Conservation (phyloP, 768 basidiomycete species). For the Tylopilus rubrobrunneus region DNA sequence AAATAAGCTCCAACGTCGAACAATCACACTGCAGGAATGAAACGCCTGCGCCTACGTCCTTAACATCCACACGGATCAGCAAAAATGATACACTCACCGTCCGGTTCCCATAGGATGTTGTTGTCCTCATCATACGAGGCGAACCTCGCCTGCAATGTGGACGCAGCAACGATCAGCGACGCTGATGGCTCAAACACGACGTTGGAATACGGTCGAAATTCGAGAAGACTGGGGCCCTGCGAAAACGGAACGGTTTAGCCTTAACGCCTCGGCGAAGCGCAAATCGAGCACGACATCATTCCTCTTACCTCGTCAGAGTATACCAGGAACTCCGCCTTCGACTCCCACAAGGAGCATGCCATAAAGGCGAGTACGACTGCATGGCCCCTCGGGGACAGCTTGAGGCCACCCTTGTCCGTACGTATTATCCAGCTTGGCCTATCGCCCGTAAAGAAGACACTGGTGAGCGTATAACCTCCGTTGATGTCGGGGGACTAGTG, state of each 20-base stretch:
- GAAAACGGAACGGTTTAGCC: slow-evolving; percentile 11
- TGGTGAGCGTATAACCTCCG: slow-evolving; percentile 41
- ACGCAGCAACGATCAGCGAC: slow-evolving; percentile 76
- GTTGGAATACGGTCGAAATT: slow-evolving; percentile 78
- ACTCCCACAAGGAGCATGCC: slow-evolving; percentile 78
- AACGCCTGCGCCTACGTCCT: slow-evolving; percentile 54
- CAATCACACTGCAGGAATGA: slow-evolving; percentile 71
- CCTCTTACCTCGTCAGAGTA: slow-evolving; percentile 78
- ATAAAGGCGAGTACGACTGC: slow-evolving; percentile 81
- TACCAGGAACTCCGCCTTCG: slow-evolving; percentile 77
- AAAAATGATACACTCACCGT: slow-evolving; percentile 42
- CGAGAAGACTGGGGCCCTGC: slow-evolving; percentile 75
- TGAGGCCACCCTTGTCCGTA: slow-evolving; percentile 64
- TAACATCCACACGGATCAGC: slow-evolving; percentile 7
- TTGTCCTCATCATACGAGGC: slow-evolving; percentile 85
- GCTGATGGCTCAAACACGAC: slow-evolving; percentile 82
- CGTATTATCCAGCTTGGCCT: slow-evolving; percentile 84
- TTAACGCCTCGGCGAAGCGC: slow-evolving; percentile 16
- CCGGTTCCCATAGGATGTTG: slow-evolving; percentile 68
- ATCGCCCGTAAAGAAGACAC: slow-evolving; percentile 90
- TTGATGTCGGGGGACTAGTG: slow-evolving; percentile 41
- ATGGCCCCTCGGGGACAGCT: slow-evolving; percentile 70
- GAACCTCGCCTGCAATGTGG: slow-evolving; percentile 73
- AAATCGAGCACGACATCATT: slow-evolving; percentile 1
- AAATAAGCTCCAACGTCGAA: slow-evolving; percentile 87